These are phyloP conservation scores for Colletotrichum musicola DNA, from an alignment of 2,329 filamentous ascomycete species.

Conservation along the genomic window DNA sequence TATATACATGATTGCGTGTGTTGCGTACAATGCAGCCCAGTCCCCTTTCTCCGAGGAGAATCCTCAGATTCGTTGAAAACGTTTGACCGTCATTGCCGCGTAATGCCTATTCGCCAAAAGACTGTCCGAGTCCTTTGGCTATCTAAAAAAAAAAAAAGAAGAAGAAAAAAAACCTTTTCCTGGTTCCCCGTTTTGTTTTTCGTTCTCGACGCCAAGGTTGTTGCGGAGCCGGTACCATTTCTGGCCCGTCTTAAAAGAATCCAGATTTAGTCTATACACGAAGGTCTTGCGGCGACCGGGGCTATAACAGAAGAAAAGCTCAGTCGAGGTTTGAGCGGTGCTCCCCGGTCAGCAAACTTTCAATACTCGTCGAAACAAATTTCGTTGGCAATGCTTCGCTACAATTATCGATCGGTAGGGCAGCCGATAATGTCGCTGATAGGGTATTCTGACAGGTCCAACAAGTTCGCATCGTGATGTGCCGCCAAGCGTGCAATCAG, in stretches of 20 bases:
- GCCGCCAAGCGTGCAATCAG: conserved; percentile 21
- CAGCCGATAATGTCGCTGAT: conserved; percentile 17
- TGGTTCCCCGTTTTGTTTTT: conserved; percentile 16
- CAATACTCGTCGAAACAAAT: conserved; percentile 27
- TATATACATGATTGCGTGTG: conserved; percentile 34
- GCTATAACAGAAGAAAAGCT: conserved; percentile 24
- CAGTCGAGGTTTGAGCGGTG: conserved; percentile 12
- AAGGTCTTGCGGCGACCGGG: conserved; percentile 24
- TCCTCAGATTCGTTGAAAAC: conserved; percentile 6
- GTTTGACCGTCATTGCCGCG: conserved; percentile 16
- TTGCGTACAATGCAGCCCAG: conserved; percentile 17
- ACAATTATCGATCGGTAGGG: conserved; percentile 18
- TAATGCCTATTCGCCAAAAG: conserved; percentile 14
- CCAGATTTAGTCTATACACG: conserved; percentile 39
- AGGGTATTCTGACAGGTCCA: conserved; percentile 15
- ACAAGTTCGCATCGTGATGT: conserved; percentile 7
- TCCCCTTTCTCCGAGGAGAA: neutral
- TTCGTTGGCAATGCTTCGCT: conserved; percentile 21
- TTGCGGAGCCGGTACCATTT: conserved; percentile 17
- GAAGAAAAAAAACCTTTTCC: conserved; percentile 3
- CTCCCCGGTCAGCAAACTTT: conserved; percentile 18
- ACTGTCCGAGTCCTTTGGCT: neutral
- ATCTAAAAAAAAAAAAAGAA: conserved; percentile 4
- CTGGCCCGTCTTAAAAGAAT: conserved; percentile 22
- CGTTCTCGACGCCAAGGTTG: conserved; percentile 17